A percentile compares a stretch with the other conserved stretches of the same genome.
phyloP scores from a whole-genome alignment of 2,329 filamentous ascomycete species.

The Teratosphaeria epicoccoides region DNA sequence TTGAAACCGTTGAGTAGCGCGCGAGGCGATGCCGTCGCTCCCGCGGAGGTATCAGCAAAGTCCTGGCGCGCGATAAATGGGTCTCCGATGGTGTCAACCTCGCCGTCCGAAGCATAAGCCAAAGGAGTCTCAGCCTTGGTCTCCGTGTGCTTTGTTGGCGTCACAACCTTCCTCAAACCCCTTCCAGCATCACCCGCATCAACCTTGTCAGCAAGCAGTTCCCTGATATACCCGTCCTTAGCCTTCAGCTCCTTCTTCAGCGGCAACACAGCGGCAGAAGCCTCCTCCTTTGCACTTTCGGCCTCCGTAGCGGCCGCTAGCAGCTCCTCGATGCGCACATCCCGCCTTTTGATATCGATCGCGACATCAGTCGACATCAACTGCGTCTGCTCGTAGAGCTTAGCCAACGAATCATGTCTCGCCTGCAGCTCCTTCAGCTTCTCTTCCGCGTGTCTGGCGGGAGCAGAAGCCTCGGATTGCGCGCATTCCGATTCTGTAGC shows the following conservation, averaged over 20 bases:
- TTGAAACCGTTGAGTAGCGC: background rate
- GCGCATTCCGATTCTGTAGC: background rate
- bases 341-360: too few species aligned
- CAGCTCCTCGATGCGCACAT: too few species aligned
- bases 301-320: too few species aligned
- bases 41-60: background rate
- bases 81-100: constrained; percentile 4
- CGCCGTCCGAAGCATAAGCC: constrained; percentile 11
- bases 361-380: too few species aligned
- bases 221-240: background rate
- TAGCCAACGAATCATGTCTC: too few species aligned
- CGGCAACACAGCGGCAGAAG: too few species aligned
- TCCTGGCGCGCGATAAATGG: constrained; percentile 7
- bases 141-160: background rate
- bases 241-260: too few species aligned
- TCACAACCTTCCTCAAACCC: background rate
- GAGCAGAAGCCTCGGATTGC: background rate
- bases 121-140: constrained; percentile 8
- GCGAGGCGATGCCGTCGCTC: background rate
- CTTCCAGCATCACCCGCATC: background rate
- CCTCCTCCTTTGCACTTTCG: too few species aligned
- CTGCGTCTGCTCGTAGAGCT: too few species aligned
- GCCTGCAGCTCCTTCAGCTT: too few species aligned
- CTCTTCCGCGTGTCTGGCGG: too few species aligned
- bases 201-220: background rate